Base-by-base conservation (phyloP, 1,284 basidiomycete genomes). In the Omphalotus olearius region DNA sequence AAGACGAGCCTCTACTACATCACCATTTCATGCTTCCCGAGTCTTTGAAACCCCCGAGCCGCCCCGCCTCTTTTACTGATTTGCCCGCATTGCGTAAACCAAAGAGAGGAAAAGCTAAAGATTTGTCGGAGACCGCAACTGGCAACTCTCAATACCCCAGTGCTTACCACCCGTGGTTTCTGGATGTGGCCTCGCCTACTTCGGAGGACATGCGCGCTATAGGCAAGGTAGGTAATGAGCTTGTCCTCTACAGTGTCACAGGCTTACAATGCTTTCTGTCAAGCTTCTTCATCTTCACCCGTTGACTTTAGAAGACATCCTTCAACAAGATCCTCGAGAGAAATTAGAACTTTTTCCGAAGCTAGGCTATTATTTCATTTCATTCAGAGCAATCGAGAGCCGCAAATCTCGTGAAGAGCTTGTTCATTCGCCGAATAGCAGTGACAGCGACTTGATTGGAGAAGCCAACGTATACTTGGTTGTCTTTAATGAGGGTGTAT, bases 321-420 rank as follows among this genome's bases (percentile, higher is more conserved):
- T 98, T n/a, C 91, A 94, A 57, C 88, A 92, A 68, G 94, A 98
- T 57, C 88, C 91, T 16, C 81, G 93, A 33, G 95, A 98, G 68
- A 98, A 98, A 69, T 72, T 97, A 13, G 95, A 98, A 62, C 71
- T 85, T 3, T 98, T 96, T 65, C 85, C 91, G 5, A 84, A 82
- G 55, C 78, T 98, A 6, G 94, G 94, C 0, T 98, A 98, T 68
- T 94, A 97, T 66, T 93, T 98, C 62, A 76, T 98, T 52, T 90
- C 89, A 7, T 90, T 98, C 57, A 82, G 92, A 46, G 88, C 93
- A 1, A 81, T 97, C 43, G 92, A 93, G 60, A 78, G 75, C 55
- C 68, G 72, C 57, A 70, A 68, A 14, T 70, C 70, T 5, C 66
- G 72, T 44, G 72, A 75, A 40, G 72, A 69, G 41, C 53, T 72